These are phyloP conservation scores for Lycium barbarum DNA, from an alignment of 257 asterid genomes.

Conservation along the genomic window DNA sequence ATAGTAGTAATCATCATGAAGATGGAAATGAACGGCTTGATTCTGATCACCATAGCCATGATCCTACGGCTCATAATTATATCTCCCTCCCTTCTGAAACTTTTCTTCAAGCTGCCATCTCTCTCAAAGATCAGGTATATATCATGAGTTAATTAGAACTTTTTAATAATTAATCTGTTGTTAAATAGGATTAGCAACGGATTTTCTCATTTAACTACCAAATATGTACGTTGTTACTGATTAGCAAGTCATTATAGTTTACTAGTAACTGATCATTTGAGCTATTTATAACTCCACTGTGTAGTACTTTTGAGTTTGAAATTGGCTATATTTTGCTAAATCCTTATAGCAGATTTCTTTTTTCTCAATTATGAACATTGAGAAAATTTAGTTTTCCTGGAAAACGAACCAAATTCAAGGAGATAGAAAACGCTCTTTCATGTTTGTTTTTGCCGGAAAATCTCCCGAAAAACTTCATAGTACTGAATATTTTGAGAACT, in stretches of 20 bases:
- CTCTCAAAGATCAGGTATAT: constrained; percentile 67
- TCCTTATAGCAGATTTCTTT: background rate
- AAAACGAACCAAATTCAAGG: background rate
- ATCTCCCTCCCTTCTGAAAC: constrained; percentile 51
- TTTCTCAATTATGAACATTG: background rate
- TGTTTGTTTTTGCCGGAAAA: background rate
- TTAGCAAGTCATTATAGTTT: background rate
- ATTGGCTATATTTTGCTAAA: background rate
- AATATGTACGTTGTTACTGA: no score
- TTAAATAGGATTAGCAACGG: no score
- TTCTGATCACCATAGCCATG: constrained; percentile 35
- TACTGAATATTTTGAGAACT: background rate
- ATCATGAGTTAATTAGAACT: background rate
- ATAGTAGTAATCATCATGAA: constrained; percentile 37
- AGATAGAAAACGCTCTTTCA: background rate
- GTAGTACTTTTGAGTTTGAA: background rate
- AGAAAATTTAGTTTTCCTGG: background rate
- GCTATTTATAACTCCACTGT: background rate
- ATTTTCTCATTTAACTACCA: no score
- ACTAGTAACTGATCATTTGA: background rate
- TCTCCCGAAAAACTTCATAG: background rate
- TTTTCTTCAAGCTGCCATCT: constrained; percentile 64
- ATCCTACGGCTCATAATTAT: constrained; percentile 42
- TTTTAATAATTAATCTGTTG: no score
- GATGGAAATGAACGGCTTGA: constrained; percentile 55